phyloP scores from a whole-genome alignment of 2,329 filamentous ascomycete genomes.

The Didymella sp. region DNA sequence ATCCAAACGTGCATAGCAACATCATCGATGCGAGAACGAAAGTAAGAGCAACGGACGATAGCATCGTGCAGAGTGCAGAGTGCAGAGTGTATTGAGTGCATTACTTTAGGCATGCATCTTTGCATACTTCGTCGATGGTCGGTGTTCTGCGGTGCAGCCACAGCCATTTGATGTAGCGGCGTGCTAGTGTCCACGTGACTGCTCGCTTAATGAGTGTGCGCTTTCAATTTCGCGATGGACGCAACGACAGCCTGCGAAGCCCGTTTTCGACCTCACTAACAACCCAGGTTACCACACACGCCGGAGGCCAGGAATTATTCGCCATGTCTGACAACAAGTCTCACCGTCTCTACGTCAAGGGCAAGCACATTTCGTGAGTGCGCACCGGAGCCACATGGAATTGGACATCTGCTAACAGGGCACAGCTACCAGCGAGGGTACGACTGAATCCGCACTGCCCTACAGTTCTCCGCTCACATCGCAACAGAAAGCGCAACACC shows the following conservation, averaged over 20 bases:
- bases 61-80: too few relatives aligned
- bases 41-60: too few relatives aligned
- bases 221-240: conserved; percentile 1
- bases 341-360: conserved; percentile 61
- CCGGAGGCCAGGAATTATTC: conserved; percentile 41
- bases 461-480: conserved; percentile 25
- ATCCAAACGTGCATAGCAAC: background rate
- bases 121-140: background rate
- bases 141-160: background rate
- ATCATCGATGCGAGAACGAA: background rate
- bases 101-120: background rate
- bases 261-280: conserved; percentile 33
- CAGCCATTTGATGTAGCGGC: background rate
- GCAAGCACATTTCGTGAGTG: conserved; percentile 94
- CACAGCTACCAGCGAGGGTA: conserved; percentile 77
- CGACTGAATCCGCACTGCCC: conserved; percentile 20
- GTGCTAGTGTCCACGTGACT: background rate
- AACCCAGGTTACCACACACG: conserved; percentile 27
- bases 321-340: conserved; percentile 49
- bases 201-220: conserved; percentile 1
- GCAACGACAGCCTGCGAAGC: background rate
- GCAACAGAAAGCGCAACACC: conserved; percentile 76
- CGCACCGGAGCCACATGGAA: conserved; percentile 52
- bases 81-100: background rate
- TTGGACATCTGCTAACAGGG: conserved; percentile 54